A percentile compares a stretch with the other conserved stretches of the same genome.
These are phyloP conservation scores for Neostapfia colusana DNA, from an alignment of 176 grass and related monocot genomes.

Conservation along the genomic window DNA sequence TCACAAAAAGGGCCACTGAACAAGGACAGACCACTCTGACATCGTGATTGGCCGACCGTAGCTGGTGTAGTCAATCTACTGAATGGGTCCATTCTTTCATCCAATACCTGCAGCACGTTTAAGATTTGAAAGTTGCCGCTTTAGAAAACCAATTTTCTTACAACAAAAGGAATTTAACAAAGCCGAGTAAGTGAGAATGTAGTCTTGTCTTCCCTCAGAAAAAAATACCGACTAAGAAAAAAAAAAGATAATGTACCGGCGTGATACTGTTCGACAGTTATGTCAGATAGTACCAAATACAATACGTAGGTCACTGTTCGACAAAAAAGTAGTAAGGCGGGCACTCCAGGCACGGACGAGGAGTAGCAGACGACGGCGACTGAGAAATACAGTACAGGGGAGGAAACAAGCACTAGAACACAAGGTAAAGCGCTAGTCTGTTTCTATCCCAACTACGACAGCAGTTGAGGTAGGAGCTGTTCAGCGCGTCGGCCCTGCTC, in stretches of 20 bases:
- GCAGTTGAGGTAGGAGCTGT: not conserved
- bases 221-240: too few relatives aligned
- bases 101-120: conserved; percentile 33
- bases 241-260: not conserved
- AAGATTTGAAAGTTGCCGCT: not conserved
- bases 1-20: not conserved
- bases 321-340: not conserved
- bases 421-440: not conserved
- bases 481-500: not conserved
- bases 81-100: conserved; percentile 43
- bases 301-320: not conserved
- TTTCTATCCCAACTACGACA: not conserved
- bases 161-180: not conserved
- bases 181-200: not conserved
- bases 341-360: not conserved
- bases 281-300: not conserved
- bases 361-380: not conserved
- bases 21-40: conserved; percentile 17
- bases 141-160: not conserved
- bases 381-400: not conserved
- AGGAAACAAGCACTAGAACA: not conserved
- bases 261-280: too few relatives aligned
- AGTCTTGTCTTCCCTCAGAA: not conserved
- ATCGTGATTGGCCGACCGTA: conserved; percentile 3
- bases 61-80: conserved; percentile 17